Conservation (phyloP, 2,329 filamentous ascomycete genomes). For the Neonectria ditissima region DNA sequence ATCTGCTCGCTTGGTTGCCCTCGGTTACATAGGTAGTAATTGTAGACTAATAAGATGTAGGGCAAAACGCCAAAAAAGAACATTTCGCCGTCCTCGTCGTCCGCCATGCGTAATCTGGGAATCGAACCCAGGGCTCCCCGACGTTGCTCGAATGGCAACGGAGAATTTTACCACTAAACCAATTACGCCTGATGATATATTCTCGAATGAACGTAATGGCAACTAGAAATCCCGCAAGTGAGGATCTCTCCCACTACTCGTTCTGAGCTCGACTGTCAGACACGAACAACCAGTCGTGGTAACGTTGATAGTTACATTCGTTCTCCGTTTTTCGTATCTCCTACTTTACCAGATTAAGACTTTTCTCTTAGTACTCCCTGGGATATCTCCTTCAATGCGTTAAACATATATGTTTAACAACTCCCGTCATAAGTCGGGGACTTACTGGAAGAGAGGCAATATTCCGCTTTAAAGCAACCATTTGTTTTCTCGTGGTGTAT, state of each 20-base stretch:
- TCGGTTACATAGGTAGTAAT: neutral
- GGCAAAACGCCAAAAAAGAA: neutral
- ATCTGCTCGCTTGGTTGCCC: neutral
- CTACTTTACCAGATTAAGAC: too few relatives aligned
- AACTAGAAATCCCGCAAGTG: too few relatives aligned
- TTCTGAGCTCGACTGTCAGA: neutral
- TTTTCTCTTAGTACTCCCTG: too few relatives aligned
- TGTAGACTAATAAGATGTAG: too few relatives aligned
- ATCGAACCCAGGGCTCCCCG: constrained; percentile 13
- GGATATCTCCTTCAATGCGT: too few relatives aligned
- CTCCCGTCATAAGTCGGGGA: neutral
- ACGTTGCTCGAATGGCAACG: constrained; percentile 11
- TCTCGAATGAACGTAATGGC: too few relatives aligned
- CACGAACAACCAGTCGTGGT: neutral
- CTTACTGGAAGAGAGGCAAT: neutral
- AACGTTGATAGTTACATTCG: neutral
- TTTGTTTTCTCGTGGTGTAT: too few relatives aligned
- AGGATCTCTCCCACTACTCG: too few relatives aligned
- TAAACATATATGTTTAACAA: neutral
- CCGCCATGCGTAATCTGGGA: constrained; percentile 3
- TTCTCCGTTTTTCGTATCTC: too few relatives aligned
- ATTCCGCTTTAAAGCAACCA: neutral
- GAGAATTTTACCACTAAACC: constrained; percentile 14
- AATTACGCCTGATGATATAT: neutral
- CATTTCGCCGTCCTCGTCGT: too few relatives aligned